Conservation (phyloP, 148 eudicot genomes). For the Euryodendron excelsum region DNA sequence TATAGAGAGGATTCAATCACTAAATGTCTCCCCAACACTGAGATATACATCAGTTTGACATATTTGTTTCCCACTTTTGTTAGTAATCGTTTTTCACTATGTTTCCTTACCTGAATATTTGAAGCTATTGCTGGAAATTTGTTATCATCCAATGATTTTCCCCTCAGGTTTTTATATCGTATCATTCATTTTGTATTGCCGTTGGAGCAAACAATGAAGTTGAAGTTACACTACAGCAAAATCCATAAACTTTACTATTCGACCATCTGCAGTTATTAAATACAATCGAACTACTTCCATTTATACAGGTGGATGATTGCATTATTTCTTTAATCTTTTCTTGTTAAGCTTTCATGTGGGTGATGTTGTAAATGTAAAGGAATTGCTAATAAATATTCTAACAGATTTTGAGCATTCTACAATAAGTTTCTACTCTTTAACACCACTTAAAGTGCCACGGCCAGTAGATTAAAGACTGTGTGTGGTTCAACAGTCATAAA, state of each 20-base stretch:
- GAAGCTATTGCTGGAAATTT: not conserved
- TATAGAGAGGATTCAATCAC: no score
- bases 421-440: no score
- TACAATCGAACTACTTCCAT: not conserved
- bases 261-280: not conserved
- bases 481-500: not conserved
- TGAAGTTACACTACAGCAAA: no score
- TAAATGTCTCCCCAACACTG: no score
- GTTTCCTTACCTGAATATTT: not conserved
- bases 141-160: not conserved
- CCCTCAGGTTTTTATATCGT: not conserved
- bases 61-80: not conserved
- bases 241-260: not conserved
- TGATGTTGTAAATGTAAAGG: not conserved
- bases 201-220: not conserved
- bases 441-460: not conserved
- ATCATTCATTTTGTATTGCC: not conserved
- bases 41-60: not conserved
- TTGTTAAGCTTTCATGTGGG: no score
- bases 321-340: no score
- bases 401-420: not conserved
- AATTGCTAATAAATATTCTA: not conserved
- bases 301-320: not conserved
- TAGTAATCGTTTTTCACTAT: not conserved
- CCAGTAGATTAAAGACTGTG: not conserved